Conservation (phyloP, 306 rosid species). For the Rosa multiflora region DNA sequence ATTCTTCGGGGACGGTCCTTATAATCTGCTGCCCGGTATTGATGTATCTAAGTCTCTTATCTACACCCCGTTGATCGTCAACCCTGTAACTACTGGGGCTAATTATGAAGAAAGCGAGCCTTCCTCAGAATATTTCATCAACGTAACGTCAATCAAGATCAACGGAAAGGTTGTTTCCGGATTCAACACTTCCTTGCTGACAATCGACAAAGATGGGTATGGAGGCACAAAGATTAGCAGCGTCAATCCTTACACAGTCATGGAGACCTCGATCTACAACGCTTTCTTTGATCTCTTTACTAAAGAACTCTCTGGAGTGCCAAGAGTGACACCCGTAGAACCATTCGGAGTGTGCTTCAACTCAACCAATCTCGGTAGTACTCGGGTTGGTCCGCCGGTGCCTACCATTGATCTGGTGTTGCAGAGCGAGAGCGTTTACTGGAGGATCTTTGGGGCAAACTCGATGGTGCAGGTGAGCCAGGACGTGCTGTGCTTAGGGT, state of each 20-base stretch:
- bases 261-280: slow-evolving; percentile 55
- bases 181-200: slow-evolving; percentile 36
- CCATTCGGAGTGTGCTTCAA: slow-evolving; percentile 56
- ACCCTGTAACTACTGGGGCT: slow-evolving; percentile 42
- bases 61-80: slow-evolving; percentile 50
- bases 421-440: slow-evolving; percentile 40
- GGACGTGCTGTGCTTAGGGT: slow-evolving; percentile 54
- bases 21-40: slow-evolving; percentile 7
- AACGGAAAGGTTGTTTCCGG: slow-evolving; percentile 23
- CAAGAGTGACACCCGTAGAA: slow-evolving; percentile 40
- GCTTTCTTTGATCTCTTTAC: slow-evolving; percentile 41
- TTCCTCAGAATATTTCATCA: slow-evolving; percentile 58
- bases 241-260: slow-evolving; percentile 43
- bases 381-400: slow-evolving; percentile 41
- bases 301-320: not conserved
- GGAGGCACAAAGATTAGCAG: slow-evolving; percentile 80
- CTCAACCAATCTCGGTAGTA: slow-evolving; percentile 16
- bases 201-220: slow-evolving; percentile 37
- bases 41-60: slow-evolving; percentile 26
- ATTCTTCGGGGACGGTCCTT: slow-evolving; percentile 29
- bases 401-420: slow-evolving; percentile 49
- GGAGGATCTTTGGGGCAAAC: slow-evolving; percentile 57
- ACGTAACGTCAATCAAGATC: slow-evolving; percentile 47
- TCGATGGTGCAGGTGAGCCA: slow-evolving; percentile 46
- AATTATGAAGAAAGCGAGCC: slow-evolving; percentile 29